phyloP scores from a whole-genome alignment of 768 basidiomycete species.

The Rhodotorula sphaerocarpa region DNA sequence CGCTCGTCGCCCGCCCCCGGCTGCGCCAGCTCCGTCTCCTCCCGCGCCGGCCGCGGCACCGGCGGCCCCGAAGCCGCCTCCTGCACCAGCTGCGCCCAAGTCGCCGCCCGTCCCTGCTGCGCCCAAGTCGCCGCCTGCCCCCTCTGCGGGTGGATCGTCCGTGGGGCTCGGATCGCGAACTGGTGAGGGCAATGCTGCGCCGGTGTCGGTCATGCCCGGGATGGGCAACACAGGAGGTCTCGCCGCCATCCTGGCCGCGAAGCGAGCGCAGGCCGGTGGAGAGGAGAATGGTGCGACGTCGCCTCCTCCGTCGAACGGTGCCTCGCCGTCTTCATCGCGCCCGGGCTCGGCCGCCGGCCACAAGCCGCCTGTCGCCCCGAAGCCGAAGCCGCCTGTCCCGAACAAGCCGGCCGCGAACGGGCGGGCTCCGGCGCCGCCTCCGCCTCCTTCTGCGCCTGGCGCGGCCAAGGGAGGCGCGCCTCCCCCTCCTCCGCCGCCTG shows the following conservation, averaged over 20 bases:
- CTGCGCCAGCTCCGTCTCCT: constrained; percentile 61
- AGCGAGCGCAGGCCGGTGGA: constrained; percentile 23
- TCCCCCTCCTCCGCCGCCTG: background rate
- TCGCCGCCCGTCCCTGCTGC: constrained; percentile 33
- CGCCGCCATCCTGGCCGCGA: constrained; percentile 34
- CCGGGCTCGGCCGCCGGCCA: constrained; percentile 42
- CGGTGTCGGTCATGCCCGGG: constrained; percentile 72
- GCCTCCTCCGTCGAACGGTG: constrained; percentile 62
- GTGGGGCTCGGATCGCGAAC: constrained; percentile 44
- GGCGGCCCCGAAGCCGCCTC: constrained; percentile 26
- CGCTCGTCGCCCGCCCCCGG: no score
- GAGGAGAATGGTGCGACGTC: constrained; percentile 58
- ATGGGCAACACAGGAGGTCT: constrained; percentile 46
- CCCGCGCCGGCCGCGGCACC: constrained; percentile 46
- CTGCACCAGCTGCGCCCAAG: constrained; percentile 23
- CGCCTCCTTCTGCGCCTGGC: background rate
- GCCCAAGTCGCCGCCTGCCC: constrained; percentile 40
- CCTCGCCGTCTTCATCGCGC: constrained; percentile 46
- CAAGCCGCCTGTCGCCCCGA: constrained; percentile 56
- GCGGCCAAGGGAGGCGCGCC: background rate
- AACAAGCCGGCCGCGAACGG: constrained; percentile 43
- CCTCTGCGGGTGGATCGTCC: constrained; percentile 21
- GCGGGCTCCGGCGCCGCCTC: background rate
- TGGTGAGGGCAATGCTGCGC: constrained; percentile 63
- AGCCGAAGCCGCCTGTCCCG: constrained; percentile 51